Evolutionary conservation across 306 rosid species (phyloP).

Genomic region (Alnus rubra): DNA sequence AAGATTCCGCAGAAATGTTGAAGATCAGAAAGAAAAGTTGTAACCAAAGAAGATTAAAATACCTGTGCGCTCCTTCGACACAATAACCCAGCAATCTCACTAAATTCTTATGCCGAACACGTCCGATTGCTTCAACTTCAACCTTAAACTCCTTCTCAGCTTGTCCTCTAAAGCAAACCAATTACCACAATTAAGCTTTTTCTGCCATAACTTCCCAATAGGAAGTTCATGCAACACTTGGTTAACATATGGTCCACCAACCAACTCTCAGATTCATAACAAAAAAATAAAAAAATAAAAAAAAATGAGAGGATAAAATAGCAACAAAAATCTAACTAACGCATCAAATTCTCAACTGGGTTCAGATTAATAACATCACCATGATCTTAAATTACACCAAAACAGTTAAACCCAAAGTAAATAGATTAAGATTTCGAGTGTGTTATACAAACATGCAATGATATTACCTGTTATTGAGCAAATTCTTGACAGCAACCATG

Average conservation of each 20-base stretch:
- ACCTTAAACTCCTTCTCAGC: conserved; percentile 72
- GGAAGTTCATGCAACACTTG: neutral
- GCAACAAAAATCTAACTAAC: neutral
- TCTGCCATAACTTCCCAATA: neutral
- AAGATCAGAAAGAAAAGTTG: neutral
- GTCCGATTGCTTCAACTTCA: conserved; percentile 71
- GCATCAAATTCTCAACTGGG: conserved; percentile 12
- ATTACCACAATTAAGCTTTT: conserved; percentile 12
- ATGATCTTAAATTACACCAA: neutral
- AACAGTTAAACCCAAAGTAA: neutral
- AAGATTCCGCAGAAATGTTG: neutral
- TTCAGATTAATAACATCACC: neutral
- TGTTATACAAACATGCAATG: neutral
- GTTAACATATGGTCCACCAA: neutral
- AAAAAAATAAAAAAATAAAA: neutral
- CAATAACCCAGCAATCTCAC: conserved; percentile 68
- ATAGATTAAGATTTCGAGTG: neutral
- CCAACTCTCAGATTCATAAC: neutral
- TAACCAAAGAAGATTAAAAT: conserved; percentile 1
- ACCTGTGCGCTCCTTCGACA: conserved; percentile 71
- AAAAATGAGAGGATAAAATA: neutral
- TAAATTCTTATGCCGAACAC: conserved; percentile 67
- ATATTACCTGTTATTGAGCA: conserved; percentile 58
- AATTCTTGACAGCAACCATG: conserved; percentile 53
- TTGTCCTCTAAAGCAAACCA: conserved; percentile 49